Percentiles rank a stretch among this genome's conserved stretches.
phyloP scores from a whole-genome alignment of 2,329 filamentous ascomycete species.

The Alternaria atra region DNA sequence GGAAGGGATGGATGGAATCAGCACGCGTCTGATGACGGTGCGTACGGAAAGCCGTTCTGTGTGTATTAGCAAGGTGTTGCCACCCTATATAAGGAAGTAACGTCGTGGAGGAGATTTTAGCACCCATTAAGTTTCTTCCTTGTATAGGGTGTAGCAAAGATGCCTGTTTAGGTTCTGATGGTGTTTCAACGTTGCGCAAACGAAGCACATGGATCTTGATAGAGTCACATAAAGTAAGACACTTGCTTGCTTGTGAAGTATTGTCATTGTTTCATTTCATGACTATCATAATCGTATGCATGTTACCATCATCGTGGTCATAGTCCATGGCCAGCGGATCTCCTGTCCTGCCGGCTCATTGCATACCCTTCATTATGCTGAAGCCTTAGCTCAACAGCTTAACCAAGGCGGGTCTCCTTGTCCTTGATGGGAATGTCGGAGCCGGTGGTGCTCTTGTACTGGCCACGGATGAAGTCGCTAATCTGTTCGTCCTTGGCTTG shows the following conservation, averaged over 20 bases:
- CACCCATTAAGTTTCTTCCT: too few species aligned
- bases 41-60: background rate
- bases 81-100: too few species aligned
- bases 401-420: conserved; percentile 62
- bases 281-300: conserved; percentile 20
- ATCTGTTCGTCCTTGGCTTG: conserved; percentile 86
- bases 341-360: conserved; percentile 18
- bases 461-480: conserved; percentile 72
- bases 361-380: background rate
- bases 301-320: background rate
- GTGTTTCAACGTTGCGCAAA: background rate
- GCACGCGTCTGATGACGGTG: background rate
- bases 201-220: background rate
- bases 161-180: background rate
- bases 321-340: conserved; percentile 22
- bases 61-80: background rate
- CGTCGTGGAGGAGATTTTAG: too few species aligned
- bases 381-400: background rate
- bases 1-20: background rate
- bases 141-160: background rate
- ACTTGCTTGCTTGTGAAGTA: background rate
- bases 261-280: conserved; percentile 12
- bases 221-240: background rate
- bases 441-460: conserved; percentile 76
- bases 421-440: conserved; percentile 75